Evolutionary conservation across 169 alveolate species (phyloP).

Genomic region (Plasmodium ovale): DNA sequence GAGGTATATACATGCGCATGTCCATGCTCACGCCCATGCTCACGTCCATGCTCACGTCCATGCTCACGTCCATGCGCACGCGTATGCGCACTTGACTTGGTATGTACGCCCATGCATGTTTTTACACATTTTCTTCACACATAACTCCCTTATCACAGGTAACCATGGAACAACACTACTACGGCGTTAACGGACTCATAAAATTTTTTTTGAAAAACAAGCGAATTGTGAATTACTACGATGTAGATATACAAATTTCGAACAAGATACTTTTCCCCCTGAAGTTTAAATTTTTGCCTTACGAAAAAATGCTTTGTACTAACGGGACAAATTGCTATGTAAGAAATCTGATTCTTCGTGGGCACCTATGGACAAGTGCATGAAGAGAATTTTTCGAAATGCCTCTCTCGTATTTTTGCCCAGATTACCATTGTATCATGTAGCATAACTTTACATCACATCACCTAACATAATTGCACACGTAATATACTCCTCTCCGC

Average conservation of each 20-base stretch:
- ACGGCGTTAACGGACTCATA: slow-evolving; percentile 24
- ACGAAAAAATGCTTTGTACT: slow-evolving; percentile 33
- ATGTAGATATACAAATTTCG: slow-evolving; percentile 50
- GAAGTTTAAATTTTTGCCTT: slow-evolving; percentile 23
- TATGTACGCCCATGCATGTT: background rate
- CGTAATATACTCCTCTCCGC: too few species aligned
- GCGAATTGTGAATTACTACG: slow-evolving; percentile 29
- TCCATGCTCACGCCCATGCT: background rate
- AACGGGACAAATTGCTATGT: slow-evolving; percentile 43
- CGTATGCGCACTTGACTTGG: too few species aligned
- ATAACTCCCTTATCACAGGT: background rate
- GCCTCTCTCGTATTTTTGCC: too few species aligned
- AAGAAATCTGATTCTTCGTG: background rate
- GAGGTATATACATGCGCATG: slow-evolving; percentile 3
- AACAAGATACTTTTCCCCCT: slow-evolving; percentile 54
- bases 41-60: background rate
- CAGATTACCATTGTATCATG: too few species aligned
- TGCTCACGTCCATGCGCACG: background rate
- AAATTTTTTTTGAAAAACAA: slow-evolving; percentile 45
- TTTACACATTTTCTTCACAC: background rate
- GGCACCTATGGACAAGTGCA: too few species aligned
- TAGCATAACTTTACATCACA: too few species aligned
- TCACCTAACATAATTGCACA: too few species aligned
- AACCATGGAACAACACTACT: slow-evolving; percentile 32
- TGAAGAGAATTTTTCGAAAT: too few species aligned